These are phyloP conservation scores for Fusarium sp. DNA, from an alignment of 2,329 filamentous ascomycete species.

Conservation along the genomic window DNA sequence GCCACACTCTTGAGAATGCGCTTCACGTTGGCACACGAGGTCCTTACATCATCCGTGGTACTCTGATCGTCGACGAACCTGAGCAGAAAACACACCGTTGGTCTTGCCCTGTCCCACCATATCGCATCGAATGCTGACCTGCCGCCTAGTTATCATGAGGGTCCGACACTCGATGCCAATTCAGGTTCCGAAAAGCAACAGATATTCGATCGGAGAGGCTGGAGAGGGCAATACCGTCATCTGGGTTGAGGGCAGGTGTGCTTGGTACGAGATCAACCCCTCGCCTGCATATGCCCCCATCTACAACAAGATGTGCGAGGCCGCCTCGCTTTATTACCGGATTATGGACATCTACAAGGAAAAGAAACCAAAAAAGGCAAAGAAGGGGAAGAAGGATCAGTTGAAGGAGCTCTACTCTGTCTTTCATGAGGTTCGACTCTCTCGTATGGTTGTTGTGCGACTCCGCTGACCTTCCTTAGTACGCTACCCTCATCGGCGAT, in stretches of 20 bases:
- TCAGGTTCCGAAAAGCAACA: constrained; percentile 59
- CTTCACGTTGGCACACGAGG: constrained; percentile 66
- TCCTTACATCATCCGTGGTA: constrained; percentile 68
- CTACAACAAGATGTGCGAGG: constrained; percentile 67
- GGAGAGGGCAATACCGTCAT: constrained; percentile 62
- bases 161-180: constrained; percentile 51
- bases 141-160: constrained; percentile 46
- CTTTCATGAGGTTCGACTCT: constrained; percentile 45
- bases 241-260: constrained; percentile 66
- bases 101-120: constrained; percentile 31
- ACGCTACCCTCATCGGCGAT: constrained; percentile 61
- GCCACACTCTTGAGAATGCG: constrained; percentile 64
- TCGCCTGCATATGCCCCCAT: constrained; percentile 63
- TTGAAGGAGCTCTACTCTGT: constrained; percentile 44
- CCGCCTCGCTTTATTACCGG: constrained; percentile 69
- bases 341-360: constrained; percentile 63
- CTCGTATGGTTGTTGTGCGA: neutral
- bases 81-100: constrained; percentile 48
- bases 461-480: constrained; percentile 47
- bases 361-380: constrained; percentile 44
- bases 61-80: constrained; percentile 60
- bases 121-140: constrained; percentile 24
- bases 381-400: constrained; percentile 43
- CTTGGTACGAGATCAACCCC: constrained; percentile 73
- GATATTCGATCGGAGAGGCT: constrained; percentile 63